Evolutionary conservation across 352 stramenopile genomes (phyloP), one percentile per base, ranked within the genome.

Genomic region (Plasmopara halstedii): DNA sequence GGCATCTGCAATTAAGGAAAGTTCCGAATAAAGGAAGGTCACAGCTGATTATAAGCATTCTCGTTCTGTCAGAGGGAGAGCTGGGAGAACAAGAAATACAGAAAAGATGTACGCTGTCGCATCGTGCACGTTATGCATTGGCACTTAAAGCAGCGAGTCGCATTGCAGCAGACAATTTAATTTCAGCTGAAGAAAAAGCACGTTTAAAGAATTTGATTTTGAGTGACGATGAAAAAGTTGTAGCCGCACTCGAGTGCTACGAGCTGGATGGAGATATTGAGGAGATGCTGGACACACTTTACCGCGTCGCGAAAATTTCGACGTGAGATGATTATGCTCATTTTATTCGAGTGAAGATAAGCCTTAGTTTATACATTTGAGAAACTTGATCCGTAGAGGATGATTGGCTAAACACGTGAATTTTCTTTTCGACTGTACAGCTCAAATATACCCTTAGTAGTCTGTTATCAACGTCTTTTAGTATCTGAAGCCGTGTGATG

Each of bases 151-250:
- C 76, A 4, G 73, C 75, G 15, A 77, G 65, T 25, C 79, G 80
- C 21, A 84, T 93, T 31, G 76, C 80, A 31, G 80, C 78, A 2
- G 78, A 90, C 62, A 83, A 87, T n/a, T 48, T 90, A 43, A 90
- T 93, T 47, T 74, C 73, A 17, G 58, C 64, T 33, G 67, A 82
- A 42, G 76, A 88, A 53, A 93, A 93, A 56, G 59, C 76, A 4
- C 70, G 74, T 26, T 37, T 93, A 18, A 93, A 93, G 58, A 75
- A 91, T 53, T 70, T 88, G 49, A 89, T 93, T 49, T 58, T 93
- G 44, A 82, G 64, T 18, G 74, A 91, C 46, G 64, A 93, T 43
- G 64, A 85, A 46, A 85, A 83, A 29, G 67, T 93, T 6, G 62
- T 88, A 6, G 74, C 68, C 6, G 82, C 79, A 11, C 72, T 91